Base-by-base conservation (phyloP, 2,329 filamentous ascomycete species). In the Monilinia aucupariae region DNA sequence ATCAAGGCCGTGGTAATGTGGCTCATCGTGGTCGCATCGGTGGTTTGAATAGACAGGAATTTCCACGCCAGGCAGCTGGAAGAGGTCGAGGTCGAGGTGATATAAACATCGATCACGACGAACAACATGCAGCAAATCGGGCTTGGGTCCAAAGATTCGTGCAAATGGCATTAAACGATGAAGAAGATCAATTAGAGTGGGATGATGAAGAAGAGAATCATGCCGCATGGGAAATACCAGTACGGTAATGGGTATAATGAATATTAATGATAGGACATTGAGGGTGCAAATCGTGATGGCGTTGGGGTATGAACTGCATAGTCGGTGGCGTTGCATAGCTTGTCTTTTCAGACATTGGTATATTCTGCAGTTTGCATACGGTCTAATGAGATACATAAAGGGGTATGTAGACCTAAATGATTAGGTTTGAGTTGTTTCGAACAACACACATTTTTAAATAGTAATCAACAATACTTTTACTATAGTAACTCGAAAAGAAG, bases 161-260 rank as follows among this genome's bases (percentile, higher is more conserved):
- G 7, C 70, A 71, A 61, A 71, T 74, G 71, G 73, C 73, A 1
- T 56, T 74, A 53, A 71, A 72, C 59, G 73, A 74, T 39, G 71
- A 73, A 64, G 73, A 74, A 45, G 73, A 74, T 67, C 65, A 69
- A 43, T 43, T 74, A 7, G 70, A 71, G 15, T 68, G 54, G 74
- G 77, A 71, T 72, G 77, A 68, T 64, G 64, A 82, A 75, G 62
- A 82, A 74, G 64, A 81, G 72, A 73, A 81, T 71, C 67, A 76
- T 73, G 48, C 76, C 71, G 64, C 74, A 67, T 68, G 80, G 80
- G 74, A 78, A 77, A 71, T 75, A 67, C 67, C 71, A 27, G 68
- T 75, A 59, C 55, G 72, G 63, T 68, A 60, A 69, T 22, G 12
- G 17, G n/a, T 45, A 9, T 45, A 49, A 61, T 58, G 27, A 61